Evolutionary conservation across 139 green algal species (phyloP).

Genomic region (Haematococcus sp.): DNA sequence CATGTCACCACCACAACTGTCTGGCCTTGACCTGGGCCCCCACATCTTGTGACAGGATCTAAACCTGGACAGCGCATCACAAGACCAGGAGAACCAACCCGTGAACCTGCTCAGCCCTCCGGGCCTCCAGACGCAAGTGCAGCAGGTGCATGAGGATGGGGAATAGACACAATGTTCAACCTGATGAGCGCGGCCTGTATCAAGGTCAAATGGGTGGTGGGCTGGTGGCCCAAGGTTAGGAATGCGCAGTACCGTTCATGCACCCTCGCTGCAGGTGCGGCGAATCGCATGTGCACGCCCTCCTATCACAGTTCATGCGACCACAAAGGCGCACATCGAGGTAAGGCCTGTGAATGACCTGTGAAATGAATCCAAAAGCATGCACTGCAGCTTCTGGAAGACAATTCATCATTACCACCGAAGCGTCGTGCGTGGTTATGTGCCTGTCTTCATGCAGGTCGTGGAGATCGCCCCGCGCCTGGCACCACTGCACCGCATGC

Average conservation of each 20-base stretch:
- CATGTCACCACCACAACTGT: too few species aligned
- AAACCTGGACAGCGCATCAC: too few species aligned
- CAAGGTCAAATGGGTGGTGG: too few species aligned
- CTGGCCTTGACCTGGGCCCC: too few species aligned
- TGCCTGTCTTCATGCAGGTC: constrained; percentile 12
- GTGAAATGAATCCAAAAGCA: neutral
- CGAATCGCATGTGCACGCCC: neutral
- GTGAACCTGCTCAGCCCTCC: neutral
- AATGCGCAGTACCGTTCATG: too few species aligned
- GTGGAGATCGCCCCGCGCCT: constrained; percentile 15
- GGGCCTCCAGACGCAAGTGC: constrained; percentile 30
- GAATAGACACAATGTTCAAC: too few species aligned
- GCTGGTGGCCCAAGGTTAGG: too few species aligned
- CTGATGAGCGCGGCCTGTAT: too few species aligned
- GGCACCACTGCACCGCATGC: constrained; percentile 26
- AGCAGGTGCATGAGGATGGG: constrained; percentile 6
- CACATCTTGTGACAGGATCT: too few species aligned
- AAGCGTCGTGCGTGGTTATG: too few species aligned
- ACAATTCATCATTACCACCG: too few species aligned
- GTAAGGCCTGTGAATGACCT: too few species aligned
- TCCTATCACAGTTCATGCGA: constrained; percentile 22
- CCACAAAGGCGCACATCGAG: constrained; percentile 39
- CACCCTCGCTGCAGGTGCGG: neutral
- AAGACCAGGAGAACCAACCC: neutral
- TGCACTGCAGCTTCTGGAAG: neutral